phyloP scores from a whole-genome alignment of 192 early-diverging fungal species.

The Mortierella hygrophila region DNA sequence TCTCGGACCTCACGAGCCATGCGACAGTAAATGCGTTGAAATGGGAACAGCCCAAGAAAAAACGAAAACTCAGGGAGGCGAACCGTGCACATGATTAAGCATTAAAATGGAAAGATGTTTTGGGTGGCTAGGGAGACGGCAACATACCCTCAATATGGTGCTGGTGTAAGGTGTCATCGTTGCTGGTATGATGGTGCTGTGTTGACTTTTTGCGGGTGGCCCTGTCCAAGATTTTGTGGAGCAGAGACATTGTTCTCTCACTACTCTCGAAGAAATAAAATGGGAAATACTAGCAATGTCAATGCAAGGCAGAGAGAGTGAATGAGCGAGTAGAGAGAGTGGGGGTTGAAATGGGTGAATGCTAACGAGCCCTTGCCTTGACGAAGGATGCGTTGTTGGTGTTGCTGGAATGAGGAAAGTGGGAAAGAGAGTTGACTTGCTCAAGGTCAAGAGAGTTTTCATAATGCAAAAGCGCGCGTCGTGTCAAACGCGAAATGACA shows the following conservation, averaged over 20 bases:
- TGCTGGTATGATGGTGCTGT: neutral
- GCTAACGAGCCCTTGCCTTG: no score
- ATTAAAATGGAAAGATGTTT: neutral
- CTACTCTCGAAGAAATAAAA: neutral
- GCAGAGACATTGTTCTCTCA: neutral
- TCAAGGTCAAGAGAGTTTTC: no score
- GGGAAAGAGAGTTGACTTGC: no score
- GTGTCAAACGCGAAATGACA: no score
- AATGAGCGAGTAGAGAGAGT: neutral
- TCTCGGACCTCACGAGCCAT: no score
- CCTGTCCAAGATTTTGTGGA: constrained; percentile 13
- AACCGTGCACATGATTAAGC: neutral
- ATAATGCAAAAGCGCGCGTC: no score
- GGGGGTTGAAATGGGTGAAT: neutral
- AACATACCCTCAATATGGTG: constrained; percentile 2
- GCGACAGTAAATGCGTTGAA: no score
- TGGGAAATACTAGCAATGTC: neutral
- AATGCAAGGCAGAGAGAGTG: neutral
- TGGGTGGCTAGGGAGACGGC: neutral
- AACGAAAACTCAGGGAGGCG: neutral
- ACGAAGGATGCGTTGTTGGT: no score
- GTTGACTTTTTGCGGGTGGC: constrained; percentile 3
- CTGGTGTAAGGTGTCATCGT: neutral
- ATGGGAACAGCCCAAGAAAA: no score
- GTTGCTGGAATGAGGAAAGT: no score